A percentile compares a stretch with the other conserved stretches of the same genome.
Evolutionary conservation across 176 grass and related monocot species (phyloP).

Genomic region (Oryza officinalis): DNA sequence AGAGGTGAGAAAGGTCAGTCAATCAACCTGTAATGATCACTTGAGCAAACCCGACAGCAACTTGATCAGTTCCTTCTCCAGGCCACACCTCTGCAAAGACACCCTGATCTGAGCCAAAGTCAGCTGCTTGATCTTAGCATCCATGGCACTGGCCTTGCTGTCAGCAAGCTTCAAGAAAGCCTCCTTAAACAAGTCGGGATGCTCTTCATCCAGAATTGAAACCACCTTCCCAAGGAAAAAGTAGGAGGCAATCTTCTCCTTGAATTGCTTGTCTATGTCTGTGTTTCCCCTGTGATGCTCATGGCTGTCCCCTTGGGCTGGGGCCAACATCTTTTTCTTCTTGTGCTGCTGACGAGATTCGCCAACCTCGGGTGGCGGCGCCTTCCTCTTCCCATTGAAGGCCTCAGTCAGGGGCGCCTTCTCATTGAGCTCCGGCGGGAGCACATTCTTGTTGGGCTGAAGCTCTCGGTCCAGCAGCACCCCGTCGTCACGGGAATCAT

Average conservation of each 20-base stretch:
- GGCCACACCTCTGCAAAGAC: neutral
- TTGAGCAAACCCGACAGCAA: neutral
- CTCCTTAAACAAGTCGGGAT: neutral
- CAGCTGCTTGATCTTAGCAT: neutral
- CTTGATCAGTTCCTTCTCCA: neutral
- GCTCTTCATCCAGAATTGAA: neutral
- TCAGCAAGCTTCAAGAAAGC: slow-evolving; percentile 11
- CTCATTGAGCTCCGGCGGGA: neutral
- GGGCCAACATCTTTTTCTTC: neutral
- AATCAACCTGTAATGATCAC: slow-evolving; percentile 1
- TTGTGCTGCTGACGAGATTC: neutral
- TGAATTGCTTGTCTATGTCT: neutral
- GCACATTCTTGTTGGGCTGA: too few species aligned
- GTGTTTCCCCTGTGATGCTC: neutral
- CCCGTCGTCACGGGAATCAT: too few species aligned
- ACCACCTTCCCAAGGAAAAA: neutral
- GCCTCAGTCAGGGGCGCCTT: neutral
- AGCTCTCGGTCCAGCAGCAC: too few species aligned
- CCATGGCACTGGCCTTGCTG: neutral
- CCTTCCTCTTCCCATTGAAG: neutral
- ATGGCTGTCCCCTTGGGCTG: neutral
- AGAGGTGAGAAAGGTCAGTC: neutral
- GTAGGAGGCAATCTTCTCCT: neutral
- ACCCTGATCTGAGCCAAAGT: neutral
- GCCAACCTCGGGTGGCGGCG: neutral